Conservation (phyloP, 345 rosid genomes). For the Brassica incana region DNA sequence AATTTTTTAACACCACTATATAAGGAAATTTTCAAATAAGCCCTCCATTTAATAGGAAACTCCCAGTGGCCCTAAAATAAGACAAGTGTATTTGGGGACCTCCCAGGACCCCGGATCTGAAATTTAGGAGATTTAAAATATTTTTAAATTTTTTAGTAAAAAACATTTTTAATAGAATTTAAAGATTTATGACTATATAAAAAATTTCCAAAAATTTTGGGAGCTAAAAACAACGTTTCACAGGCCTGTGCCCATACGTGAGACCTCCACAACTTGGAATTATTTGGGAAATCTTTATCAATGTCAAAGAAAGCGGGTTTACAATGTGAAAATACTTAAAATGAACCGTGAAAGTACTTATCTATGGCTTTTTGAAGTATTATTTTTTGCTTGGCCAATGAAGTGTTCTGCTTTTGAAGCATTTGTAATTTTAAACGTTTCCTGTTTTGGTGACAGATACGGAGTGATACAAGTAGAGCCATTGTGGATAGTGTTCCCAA, state of each 20-base stretch:
- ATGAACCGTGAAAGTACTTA: neutral
- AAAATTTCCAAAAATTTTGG: too few species aligned
- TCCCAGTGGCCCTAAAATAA: neutral
- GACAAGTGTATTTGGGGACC: conserved; percentile 29
- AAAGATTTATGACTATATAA: too few species aligned
- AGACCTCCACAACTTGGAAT: neutral
- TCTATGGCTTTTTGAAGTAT: neutral
- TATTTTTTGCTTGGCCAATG: neutral
- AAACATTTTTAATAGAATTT: too few species aligned
- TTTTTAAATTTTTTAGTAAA: too few species aligned
- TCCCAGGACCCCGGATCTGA: neutral
- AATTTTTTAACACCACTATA: conserved; percentile 30
- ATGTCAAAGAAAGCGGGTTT: conserved; percentile 31
- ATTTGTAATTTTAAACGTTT: neutral
- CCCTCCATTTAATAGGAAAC: conserved; percentile 4
- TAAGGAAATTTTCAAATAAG: neutral
- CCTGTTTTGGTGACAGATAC: conserved; percentile 45
- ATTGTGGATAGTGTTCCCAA: conserved; percentile 93
- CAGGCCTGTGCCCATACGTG: too few species aligned
- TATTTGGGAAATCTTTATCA: conserved; percentile 25
- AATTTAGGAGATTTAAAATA: too few species aligned
- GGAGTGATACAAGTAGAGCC: conserved; percentile 90
- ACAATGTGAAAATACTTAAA: conserved; percentile 25
- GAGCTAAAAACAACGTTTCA: too few species aligned
- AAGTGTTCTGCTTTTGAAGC: neutral